Conservation (phyloP, 2,329 filamentous ascomycete species). For the Aspergillus versicolor region DNA sequence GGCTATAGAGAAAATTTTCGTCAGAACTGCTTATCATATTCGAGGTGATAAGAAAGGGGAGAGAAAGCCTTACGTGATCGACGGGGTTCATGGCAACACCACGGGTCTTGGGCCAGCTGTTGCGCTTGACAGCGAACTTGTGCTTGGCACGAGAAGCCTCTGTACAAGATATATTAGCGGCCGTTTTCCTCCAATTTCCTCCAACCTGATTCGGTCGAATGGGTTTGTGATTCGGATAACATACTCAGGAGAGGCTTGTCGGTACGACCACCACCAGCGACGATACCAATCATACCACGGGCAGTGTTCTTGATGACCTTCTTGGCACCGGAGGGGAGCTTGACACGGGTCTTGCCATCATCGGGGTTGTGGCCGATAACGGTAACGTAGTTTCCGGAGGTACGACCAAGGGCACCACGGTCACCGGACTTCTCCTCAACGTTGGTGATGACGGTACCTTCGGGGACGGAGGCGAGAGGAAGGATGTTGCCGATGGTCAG, state of each 20-base stretch:
- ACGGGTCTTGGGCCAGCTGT: slow-evolving; percentile 99
- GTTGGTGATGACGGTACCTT: slow-evolving; percentile 99
- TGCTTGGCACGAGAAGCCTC: slow-evolving; percentile 99
- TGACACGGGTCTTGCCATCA: slow-evolving; percentile 99
- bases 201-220: not conserved
- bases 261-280: slow-evolving; percentile 98
- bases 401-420: slow-evolving; percentile 92
- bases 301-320: slow-evolving; percentile 92
- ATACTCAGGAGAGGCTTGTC: slow-evolving; percentile 97
- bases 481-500: slow-evolving; percentile 98
- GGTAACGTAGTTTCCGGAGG: slow-evolving; percentile 99
- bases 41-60: not conserved
- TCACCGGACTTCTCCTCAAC: slow-evolving; percentile 99
- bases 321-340: slow-evolving; percentile 98
- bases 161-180: slow-evolving; percentile 52
- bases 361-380: slow-evolving; percentile 97
- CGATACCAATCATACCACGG: slow-evolving; percentile 99
- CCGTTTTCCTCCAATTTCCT: not conserved
- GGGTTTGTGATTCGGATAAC: slow-evolving; percentile 14
- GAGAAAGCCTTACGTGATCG: slow-evolving; percentile 68
- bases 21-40: slow-evolving; percentile 18
- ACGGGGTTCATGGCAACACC: slow-evolving; percentile 99
- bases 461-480: slow-evolving; percentile 87
- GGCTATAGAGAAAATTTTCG: slow-evolving; percentile 47
- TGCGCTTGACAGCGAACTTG: slow-evolving; percentile 99